A percentile compares a stretch with the other conserved stretches of the same genome.
phyloP scores from a whole-genome alignment of 495 filamentous ascomycete genomes.

The Chlorociboria aeruginascens region DNA sequence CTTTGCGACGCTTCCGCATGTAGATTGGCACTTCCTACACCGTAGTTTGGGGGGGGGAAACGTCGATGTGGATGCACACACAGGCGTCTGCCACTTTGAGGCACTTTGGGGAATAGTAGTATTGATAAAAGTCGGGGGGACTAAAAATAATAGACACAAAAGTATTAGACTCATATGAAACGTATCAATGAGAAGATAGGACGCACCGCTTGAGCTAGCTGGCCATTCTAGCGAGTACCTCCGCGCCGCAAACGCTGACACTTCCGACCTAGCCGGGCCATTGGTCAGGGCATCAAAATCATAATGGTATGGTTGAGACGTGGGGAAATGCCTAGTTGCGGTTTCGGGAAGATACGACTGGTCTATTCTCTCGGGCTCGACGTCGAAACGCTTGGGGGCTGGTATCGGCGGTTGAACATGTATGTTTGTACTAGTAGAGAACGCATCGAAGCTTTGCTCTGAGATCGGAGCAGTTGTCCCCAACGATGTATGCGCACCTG shows the following conservation, averaged over 20 bases:
- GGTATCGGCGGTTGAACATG: neutral
- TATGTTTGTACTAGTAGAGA: neutral
- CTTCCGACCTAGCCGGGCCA: neutral
- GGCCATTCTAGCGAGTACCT: conserved; percentile 7
- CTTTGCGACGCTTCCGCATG: too few species aligned
- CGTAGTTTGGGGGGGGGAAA: too few species aligned
- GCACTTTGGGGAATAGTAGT: too few species aligned
- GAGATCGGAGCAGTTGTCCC: neutral
- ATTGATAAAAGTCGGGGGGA: neutral
- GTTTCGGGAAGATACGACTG: conserved; percentile 8
- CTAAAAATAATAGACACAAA: conserved; percentile 3
- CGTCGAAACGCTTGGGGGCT: neutral
- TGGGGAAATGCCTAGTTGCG: neutral
- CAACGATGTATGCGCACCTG: neutral
- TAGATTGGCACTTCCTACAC: too few species aligned
- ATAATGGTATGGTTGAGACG: conserved; percentile 4
- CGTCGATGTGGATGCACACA: too few species aligned
- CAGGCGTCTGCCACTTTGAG: too few species aligned
- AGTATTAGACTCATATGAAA: conserved; percentile 8
- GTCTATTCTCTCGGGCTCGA: conserved; percentile 8
- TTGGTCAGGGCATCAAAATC: conserved; percentile 13
- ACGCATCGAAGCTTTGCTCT: conserved; percentile 1
- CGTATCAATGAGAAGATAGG: neutral
- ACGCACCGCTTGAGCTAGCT: conserved; percentile 10
- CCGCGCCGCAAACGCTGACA: neutral